Evolutionary conservation across 257 asterid genomes (phyloP).

Genomic region (Verbena officinalis): DNA sequence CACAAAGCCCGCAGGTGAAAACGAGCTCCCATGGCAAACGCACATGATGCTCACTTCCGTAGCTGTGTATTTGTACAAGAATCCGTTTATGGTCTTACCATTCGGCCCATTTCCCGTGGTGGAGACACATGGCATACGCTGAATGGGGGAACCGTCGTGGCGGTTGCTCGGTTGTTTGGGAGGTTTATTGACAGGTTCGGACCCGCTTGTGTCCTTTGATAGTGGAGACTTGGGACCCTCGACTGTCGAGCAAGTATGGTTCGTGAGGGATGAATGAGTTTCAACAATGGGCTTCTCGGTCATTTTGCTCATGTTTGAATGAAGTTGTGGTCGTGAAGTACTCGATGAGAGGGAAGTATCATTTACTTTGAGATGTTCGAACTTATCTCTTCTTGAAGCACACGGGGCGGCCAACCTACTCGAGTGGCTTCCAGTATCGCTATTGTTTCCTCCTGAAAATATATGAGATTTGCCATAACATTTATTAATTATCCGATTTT

Average conservation of each 20-base stretch:
- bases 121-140: constrained; percentile 55
- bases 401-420: not conserved
- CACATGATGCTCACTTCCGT: constrained; percentile 61
- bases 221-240: not conserved
- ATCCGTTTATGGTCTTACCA: constrained; percentile 60
- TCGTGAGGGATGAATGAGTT: not conserved
- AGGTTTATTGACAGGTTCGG: not conserved
- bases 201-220: not conserved
- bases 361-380: constrained; percentile 11
- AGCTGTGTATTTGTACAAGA: constrained; percentile 50
- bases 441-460: constrained; percentile 41
- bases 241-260: not conserved
- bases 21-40: constrained; percentile 63
- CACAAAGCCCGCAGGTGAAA: constrained; percentile 69
- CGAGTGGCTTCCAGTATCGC: constrained; percentile 41
- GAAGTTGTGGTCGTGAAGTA: too few relatives aligned
- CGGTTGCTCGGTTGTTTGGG: constrained; percentile 9
- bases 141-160: not conserved
- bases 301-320: not conserved
- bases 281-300: not conserved
- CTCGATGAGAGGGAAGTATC: too few relatives aligned
- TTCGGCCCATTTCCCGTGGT: constrained; percentile 72
- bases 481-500: not conserved
- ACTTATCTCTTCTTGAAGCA: not conserved
- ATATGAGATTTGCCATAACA: not conserved